Base-by-base conservation (phyloP, 495 filamentous ascomycete genomes). In the Parathielavia hyrcaniae region DNA sequence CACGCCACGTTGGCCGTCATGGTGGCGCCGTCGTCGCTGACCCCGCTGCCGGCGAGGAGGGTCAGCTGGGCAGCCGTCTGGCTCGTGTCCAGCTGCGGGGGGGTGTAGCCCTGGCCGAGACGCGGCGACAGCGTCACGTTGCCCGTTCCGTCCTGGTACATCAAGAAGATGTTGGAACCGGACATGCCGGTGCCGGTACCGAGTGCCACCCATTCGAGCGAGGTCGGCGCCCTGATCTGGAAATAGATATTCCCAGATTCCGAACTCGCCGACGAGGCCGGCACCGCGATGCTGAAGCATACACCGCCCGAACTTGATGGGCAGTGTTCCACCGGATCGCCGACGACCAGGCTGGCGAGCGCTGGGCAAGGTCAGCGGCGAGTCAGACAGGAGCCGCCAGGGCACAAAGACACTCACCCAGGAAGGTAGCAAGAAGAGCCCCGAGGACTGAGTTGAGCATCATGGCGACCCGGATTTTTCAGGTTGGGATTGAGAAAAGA, bases 111-210 rank as follows among this genome's bases (percentile, higher is more conserved):
- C 14, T 64, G 69, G 17, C 81, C 81, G 22, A 68, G 66, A n/a
- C 87, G 79, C 3, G 84, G 78, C 19, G 86, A 88, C 47, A 88
- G 57, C 0, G 87, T 90, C 34, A 62, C 75, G 60, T 86, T 82
- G 17, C 79, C 81, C 10, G 61, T 60, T 5, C 82, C 80, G 59
- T 82, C 66, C 17, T 80, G 68, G 67, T 88, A 89, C 60, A 87
- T 78, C 34, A 90, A 66, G 60, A 89, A 89, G 35, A 91, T 86
- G 60, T 82, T 83, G 16, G 87, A 72, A 16, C 78, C 82, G 1
- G 67, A 62, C 87, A 90, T 90, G 32, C 62, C 60, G 0, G 55
- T 61, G 14, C 87, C 87, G 43, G 85, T 83, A 9, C 85, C 87
- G 8, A 88, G 69, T 1, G 76, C 83, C 20, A 86, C 79, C 86